phyloP scores from a whole-genome alignment of 768 basidiomycete genomes.

The Terana coerulea region DNA sequence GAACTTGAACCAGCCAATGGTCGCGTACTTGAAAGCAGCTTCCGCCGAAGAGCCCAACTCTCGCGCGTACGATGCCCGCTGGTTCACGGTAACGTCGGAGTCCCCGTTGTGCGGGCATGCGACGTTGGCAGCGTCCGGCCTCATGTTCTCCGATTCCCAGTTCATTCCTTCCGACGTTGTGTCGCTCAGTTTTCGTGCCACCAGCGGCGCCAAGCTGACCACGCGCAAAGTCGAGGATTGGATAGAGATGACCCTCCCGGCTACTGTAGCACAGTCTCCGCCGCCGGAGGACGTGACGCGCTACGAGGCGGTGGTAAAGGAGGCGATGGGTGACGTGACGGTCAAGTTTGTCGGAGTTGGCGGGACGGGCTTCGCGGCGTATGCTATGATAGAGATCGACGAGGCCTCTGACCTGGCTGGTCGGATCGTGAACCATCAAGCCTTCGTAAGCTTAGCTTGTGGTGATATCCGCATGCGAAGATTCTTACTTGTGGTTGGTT shows the following conservation, averaged over 20 bases:
- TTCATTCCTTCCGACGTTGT: not conserved
- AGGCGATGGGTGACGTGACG: constrained; percentile 36
- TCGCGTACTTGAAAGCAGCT: constrained; percentile 30
- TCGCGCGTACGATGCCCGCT: constrained; percentile 29
- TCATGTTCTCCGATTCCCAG: constrained; percentile 23
- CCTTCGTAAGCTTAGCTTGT: constrained; percentile 36
- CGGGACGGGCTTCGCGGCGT: constrained; percentile 28
- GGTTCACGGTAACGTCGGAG: constrained; percentile 11
- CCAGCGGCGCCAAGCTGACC: constrained; percentile 23
- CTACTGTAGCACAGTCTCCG: constrained; percentile 23
- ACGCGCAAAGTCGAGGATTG: constrained; percentile 14
- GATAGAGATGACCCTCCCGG: constrained; percentile 37
- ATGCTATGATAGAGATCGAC: constrained; percentile 42
- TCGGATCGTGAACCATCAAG: constrained; percentile 27
- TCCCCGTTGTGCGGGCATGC: constrained; percentile 18
- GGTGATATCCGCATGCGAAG: not conserved
- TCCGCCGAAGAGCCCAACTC: constrained; percentile 18
- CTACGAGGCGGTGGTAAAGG: constrained; percentile 28
- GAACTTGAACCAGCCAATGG: constrained; percentile 46
- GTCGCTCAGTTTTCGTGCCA: constrained; percentile 17
- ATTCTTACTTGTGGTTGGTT: not conserved
- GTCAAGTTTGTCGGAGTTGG: constrained; percentile 39
- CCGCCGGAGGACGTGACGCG: constrained; percentile 27
- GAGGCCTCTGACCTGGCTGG: constrained; percentile 33
- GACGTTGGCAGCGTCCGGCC: constrained; percentile 35